A percentile compares a stretch with the other conserved stretches of the same genome.
These are phyloP conservation scores for Tetrahymena elliotti DNA, from an alignment of 73 alveolate genomes.

Conservation along the genomic window DNA sequence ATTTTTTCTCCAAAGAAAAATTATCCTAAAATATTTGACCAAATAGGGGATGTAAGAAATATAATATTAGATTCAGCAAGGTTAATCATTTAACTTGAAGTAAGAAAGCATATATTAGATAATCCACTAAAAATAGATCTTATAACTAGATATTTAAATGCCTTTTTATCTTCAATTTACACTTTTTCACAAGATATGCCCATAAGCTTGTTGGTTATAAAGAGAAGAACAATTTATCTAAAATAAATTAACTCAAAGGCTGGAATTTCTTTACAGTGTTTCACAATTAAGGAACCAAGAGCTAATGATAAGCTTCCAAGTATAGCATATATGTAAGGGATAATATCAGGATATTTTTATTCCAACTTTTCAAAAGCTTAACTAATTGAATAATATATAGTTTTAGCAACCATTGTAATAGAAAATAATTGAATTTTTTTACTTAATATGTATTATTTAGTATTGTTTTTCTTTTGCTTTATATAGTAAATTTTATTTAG, in stretches of 20 bases:
- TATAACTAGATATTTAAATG: neutral
- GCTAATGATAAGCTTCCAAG: neutral
- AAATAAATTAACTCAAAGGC: neutral
- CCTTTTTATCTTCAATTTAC: neutral
- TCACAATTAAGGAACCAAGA: neutral
- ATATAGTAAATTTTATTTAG: too few species aligned
- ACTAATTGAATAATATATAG: neutral
- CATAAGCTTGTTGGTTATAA: neutral
- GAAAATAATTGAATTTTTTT: neutral
- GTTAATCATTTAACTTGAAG: neutral
- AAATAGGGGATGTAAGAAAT: neutral
- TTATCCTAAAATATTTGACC: neutral
- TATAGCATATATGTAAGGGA: neutral
- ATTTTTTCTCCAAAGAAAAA: neutral
- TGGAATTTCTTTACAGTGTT: neutral
- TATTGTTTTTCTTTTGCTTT: too few species aligned
- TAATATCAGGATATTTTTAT: neutral
- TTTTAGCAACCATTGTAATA: neutral
- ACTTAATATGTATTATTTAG: too few species aligned
- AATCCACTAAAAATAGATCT: neutral
- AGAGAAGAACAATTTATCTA: neutral
- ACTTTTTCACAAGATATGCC: neutral
- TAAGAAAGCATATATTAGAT: neutral
- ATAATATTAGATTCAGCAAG: neutral
- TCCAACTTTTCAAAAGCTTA: neutral